Evolutionary conservation across 805 yeast genomes (phyloP), one percentile per base, ranked within the genome.

Genomic region (Candida montana): DNA sequence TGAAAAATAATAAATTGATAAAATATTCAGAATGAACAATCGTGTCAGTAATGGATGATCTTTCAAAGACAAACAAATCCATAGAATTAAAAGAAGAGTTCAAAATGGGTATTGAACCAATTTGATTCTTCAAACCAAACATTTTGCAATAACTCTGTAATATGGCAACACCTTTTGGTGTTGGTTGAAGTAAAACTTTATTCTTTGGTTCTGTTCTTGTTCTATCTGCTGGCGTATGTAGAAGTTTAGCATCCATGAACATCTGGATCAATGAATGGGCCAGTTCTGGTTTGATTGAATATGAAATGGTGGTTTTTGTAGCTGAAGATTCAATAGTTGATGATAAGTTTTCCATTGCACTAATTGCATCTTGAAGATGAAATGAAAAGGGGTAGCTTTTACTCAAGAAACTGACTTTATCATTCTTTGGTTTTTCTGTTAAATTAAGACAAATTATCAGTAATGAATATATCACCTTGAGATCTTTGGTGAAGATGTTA

Each of bases 81-180:
- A 87, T 80, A 0, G 95, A 74, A 59, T 88, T 88, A 52, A 81
- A 72, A 24, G 58, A 62, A 0, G 89, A 75, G 4, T 55, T 53
- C 18, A 87, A 52, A n/a, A 83, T 68, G 0, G 57, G 53, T 1
- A 81, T 81, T 20, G 64, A 52, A 1, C n/a, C n/a, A 11, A 50
- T 42, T 1, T 52, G 45, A 13, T 60, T 59, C 34, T 63, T 67
- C 36, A 79, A 58, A 0, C 89, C 95, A 35, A 71, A 59, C 32
- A 67, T 73, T 38, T 68, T 65, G 46, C 83, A 78, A 57, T 81
- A 87, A 15, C 69, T 65, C 37, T 76, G 77, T 2, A 90, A 60
- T 0, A 87, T 54, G 0, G 88, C 80, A 7, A 88, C 78, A 1
- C 97, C 98, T 55, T 91, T 91, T 0, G 97, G 89, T 0, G 96